Evolutionary conservation across 1,139 yeast genomes (phyloP).

Genomic region (Kurtzmaniella quercitrusa): DNA sequence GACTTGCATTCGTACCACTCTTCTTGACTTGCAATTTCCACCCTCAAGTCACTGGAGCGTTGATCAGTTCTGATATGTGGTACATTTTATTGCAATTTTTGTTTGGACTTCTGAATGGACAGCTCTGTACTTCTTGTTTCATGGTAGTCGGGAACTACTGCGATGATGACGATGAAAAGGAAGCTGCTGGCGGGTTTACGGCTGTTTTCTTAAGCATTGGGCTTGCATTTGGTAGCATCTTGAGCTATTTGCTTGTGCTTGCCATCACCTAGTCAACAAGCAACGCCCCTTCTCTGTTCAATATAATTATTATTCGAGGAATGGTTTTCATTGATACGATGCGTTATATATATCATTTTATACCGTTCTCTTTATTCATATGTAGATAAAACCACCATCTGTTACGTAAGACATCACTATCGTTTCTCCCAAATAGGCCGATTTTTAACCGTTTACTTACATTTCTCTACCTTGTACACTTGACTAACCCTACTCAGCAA

Average conservation of each 20-base stretch:
- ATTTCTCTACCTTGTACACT: too few species aligned
- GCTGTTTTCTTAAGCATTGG: slow-evolving; percentile 73
- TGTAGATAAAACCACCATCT: too few species aligned
- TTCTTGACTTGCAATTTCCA: slow-evolving; percentile 66
- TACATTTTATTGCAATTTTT: slow-evolving; percentile 66
- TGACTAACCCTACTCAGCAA: too few species aligned
- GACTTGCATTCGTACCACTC: slow-evolving; percentile 58
- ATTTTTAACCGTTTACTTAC: too few species aligned
- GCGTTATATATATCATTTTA: too few species aligned
- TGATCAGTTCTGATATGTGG: slow-evolving; percentile 56
- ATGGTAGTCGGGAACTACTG: slow-evolving; percentile 69
- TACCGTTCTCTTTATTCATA: too few species aligned
- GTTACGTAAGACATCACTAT: too few species aligned
- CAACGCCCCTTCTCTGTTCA: neutral
- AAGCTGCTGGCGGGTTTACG: slow-evolving; percentile 93
- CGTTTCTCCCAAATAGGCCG: too few species aligned
- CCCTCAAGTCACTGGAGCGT: slow-evolving; percentile 24
- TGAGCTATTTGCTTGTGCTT: slow-evolving; percentile 63
- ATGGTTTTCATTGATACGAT: too few species aligned
- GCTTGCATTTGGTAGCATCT: slow-evolving; percentile 68
- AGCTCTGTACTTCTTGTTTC: slow-evolving; percentile 72
- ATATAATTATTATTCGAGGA: too few species aligned
- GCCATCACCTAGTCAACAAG: slow-evolving; percentile 10
- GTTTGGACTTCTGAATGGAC: slow-evolving; percentile 89
- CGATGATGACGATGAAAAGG: slow-evolving; percentile 62